A percentile compares a stretch with the other conserved stretches of the same genome.
Conservation (phyloP, 805 yeast genomes). For the Kluyveromyces aestuarii region DNA sequence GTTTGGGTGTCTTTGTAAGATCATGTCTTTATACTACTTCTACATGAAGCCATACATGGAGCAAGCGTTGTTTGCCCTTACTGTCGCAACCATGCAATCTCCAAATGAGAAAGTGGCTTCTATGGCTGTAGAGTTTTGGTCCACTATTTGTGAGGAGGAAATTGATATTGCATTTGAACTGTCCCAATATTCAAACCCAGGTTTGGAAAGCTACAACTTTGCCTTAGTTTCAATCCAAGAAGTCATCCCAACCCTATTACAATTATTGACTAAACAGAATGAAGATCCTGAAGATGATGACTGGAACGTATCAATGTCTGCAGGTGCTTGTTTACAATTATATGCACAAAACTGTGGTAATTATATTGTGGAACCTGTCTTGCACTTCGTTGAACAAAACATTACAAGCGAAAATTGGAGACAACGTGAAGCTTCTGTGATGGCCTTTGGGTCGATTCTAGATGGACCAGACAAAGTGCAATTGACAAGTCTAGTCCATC, state of each 20-base stretch:
- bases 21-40: conserved; percentile 80
- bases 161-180: conserved; percentile 65
- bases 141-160: conserved; percentile 98
- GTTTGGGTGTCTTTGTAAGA: conserved; percentile 88
- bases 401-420: conserved; percentile 64
- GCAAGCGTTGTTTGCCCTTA: conserved; percentile 83
- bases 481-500: conserved; percentile 57
- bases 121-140: conserved; percentile 99
- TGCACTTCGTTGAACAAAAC: conserved; percentile 73
- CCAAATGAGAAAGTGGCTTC: conserved; percentile 70
- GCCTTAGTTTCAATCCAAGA: conserved; percentile 77
- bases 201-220: conserved; percentile 59
- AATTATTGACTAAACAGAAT: conserved; percentile 75
- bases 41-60: conserved; percentile 96
- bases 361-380: conserved; percentile 76
- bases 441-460: conserved; percentile 96
- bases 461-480: conserved; percentile 85
- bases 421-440: conserved; percentile 91
- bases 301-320: conserved; percentile 98
- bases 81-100: conserved; percentile 87
- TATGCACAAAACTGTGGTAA: conserved; percentile 88
- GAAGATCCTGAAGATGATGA: conserved; percentile 93
- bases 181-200: conserved; percentile 48
- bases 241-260: conserved; percentile 78
- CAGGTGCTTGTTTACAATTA: conserved; percentile 92